These are phyloP conservation scores for Anthoceros angustus DNA, from an alignment of 225 moss, liverwort and hornwort species.

Conservation along the genomic window DNA sequence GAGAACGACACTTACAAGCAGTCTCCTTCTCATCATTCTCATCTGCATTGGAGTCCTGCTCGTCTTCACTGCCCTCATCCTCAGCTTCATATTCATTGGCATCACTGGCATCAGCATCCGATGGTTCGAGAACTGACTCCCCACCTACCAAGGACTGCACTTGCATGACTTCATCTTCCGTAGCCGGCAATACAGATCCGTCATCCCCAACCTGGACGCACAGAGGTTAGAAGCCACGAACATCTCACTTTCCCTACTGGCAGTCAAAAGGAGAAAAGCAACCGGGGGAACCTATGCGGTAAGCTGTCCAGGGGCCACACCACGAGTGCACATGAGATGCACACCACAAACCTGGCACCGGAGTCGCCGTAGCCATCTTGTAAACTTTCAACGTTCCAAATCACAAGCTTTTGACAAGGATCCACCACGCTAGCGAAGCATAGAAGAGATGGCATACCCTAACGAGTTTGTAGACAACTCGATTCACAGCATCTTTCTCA, in stretches of 20 bases:
- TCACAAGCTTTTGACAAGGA: neutral
- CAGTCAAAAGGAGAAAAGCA: neutral
- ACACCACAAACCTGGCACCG: neutral
- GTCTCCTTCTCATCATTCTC: constrained; percentile 39
- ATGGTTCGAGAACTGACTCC: constrained; percentile 33
- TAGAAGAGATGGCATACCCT: constrained; percentile 30
- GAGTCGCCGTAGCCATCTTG: neutral
- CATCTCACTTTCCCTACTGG: neutral
- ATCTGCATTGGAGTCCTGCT: constrained; percentile 40
- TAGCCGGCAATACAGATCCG: constrained; percentile 46
- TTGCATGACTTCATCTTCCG: constrained; percentile 50
- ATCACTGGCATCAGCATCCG: constrained; percentile 35
- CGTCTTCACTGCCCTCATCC: constrained; percentile 28
- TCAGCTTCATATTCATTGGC: constrained; percentile 36
- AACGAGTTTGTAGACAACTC: constrained; percentile 56
- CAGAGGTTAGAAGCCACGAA: neutral
- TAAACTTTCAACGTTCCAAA: constrained; percentile 3
- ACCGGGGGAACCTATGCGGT: neutral
- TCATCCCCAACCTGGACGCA: constrained; percentile 64
- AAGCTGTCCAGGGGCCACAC: neutral
- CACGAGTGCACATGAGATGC: neutral
- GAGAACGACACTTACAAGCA: constrained; percentile 29
- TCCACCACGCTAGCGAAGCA: neutral
- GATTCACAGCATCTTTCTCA: constrained; percentile 32
- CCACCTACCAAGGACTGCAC: constrained; percentile 30